Evolutionary conservation across 2,329 filamentous ascomycete genomes (phyloP), one percentile per base, ranked within the genome.

Genomic region (Immersiporthe knoxdaviesiana): DNA sequence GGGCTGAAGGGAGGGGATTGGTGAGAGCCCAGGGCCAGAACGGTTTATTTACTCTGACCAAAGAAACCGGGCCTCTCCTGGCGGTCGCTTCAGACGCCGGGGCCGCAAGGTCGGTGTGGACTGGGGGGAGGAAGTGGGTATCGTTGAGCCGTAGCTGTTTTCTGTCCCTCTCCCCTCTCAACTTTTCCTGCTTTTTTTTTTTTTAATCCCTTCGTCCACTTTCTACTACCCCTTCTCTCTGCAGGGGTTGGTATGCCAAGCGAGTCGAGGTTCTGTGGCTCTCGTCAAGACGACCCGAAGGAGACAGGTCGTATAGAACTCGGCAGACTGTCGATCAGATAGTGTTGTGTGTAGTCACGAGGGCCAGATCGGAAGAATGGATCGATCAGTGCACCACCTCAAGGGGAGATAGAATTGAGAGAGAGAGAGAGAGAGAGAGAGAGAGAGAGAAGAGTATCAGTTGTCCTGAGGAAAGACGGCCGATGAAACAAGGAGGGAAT

Each of bases 71-170:
- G 54, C 66, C 62, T 69, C 69, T 71, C 67, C 67, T 69, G 69
- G 62, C 63, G 65, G 69, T 65, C 64, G 61, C 64, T 54, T 69
- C 67, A 30, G n/a, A 39, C 54, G 68, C 66, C 65, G 56, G 68
- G 65, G 68, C 67, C 61, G 63, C 66, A 67, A 70, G 67, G 67
- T 58, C 69, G 64, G 67, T 67, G 69, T 71, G 69, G 65, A 63
- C 60, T 70, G 60, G 59, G 66, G n/a, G 37, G 60, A 65, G 64
- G 39, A 60, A 50, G 65, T 66, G 65, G 65, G 65, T 66, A 66
- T 47, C 39, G 59, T n/a, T 16, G 18, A n/a, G 39, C 52, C 64
- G 54, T 66, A 52, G 63, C 35, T 65, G 63, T 7, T 47, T 37
- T 21, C 44, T 58, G 30, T 50, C 41, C 58, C 56, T 67, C 62